Base-by-base conservation (phyloP, 169 alveolate species). In the Eimeria brunetti region DNA sequence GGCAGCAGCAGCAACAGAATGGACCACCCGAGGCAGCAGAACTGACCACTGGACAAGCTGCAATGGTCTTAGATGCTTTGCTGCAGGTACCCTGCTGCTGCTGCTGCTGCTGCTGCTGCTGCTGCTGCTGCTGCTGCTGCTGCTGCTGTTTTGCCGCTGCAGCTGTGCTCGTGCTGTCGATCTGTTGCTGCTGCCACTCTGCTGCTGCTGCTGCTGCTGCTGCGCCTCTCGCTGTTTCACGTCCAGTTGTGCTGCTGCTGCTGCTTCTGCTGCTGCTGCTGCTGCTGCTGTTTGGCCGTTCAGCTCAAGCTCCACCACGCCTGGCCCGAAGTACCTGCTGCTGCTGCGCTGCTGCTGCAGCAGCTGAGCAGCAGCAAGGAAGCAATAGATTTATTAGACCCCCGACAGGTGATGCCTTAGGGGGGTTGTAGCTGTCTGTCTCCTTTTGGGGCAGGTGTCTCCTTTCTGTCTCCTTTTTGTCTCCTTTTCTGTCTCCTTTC, bases 321-420 rank as follows among this genome's bases (percentile, higher is more conserved):
- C 1, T 81, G 75, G 69, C 73, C 73, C 4, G 89, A 81, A 11
- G 89, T 81, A 18, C 75, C 69, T 20, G 75, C 51, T 38, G 69
- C 73, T 81, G 89, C 89, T 81, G 89, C 89, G 51, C 53, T 51
- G 73, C 73, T 81, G 89, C 89, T 81, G 89, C 73, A 81, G 89
- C 89, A 81, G 53, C 69, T 81, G n/a, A 53, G 89, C 69, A 81
- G 75, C 73, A 49, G 60, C 56, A n/a, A 16, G 75, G 89, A 81
- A 62, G 38, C 51, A 11, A 58, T 81, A 1, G 33, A n/a, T 18
- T 41, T 53, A 20, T 22, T 81, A 16, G 89, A 81, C 53, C 89
- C 89, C 9, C 49, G 69, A 8, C 89, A 81, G 89, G 89, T 51
- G 27, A 33, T 24, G 73, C 38, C 20, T 11, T 27, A 6, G 14